Conservation (phyloP, 2,329 filamentous ascomycete species). For the Fusarium buxicola region DNA sequence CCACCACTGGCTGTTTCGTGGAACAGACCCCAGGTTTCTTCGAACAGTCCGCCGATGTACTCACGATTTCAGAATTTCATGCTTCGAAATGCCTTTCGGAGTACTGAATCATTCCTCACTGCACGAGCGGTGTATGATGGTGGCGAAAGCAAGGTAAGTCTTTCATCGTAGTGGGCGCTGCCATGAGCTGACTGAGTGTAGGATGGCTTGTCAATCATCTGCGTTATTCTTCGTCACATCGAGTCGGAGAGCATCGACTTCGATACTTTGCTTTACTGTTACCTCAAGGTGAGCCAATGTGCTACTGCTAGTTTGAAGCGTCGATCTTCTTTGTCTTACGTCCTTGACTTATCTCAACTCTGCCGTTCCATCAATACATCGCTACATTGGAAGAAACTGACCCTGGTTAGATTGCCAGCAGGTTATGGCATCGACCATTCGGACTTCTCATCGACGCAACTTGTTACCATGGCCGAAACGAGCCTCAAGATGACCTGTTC, state of each 20-base stretch:
- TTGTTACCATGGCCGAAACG: slow-evolving; percentile 75
- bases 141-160: slow-evolving; percentile 72
- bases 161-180: no score
- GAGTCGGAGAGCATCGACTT: slow-evolving; percentile 74
- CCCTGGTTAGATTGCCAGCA: slow-evolving; percentile 69
- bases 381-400: background rate
- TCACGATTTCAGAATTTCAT: slow-evolving; percentile 79
- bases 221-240: slow-evolving; percentile 75
- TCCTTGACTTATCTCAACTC: no score
- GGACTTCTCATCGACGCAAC: slow-evolving; percentile 76
- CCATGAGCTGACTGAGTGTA: slow-evolving; percentile 45
- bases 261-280: slow-evolving; percentile 74
- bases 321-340: no score
- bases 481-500: slow-evolving; percentile 74
- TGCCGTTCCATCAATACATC: no score
- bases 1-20: slow-evolving; percentile 76
- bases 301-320: background rate
- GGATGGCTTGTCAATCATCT: slow-evolving; percentile 76
- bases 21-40: slow-evolving; percentile 74
- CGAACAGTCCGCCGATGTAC: slow-evolving; percentile 72
- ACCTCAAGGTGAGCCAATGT: slow-evolving; percentile 73
- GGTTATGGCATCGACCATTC: slow-evolving; percentile 77
- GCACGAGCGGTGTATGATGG: slow-evolving; percentile 76
- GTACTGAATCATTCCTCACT: slow-evolving; percentile 72
- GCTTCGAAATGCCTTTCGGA: slow-evolving; percentile 75